Evolutionary conservation across 2,329 filamentous ascomycete genomes (phyloP).

Genomic region (Penicillium sp.): DNA sequence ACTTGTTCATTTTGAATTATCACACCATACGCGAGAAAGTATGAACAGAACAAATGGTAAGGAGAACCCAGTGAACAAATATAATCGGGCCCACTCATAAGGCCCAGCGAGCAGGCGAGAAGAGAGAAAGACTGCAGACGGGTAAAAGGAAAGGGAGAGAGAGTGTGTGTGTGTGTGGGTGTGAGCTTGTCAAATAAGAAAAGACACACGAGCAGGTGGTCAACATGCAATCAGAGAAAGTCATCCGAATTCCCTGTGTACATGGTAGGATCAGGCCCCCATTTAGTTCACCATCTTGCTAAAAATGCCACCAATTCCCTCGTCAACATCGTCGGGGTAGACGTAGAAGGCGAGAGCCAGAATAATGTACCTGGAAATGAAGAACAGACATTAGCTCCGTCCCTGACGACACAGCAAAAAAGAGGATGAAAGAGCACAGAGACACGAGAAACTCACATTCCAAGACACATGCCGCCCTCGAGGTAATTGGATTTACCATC

Average conservation of each 20-base stretch:
- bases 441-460: slow-evolving; percentile 40
- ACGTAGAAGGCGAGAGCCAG: slow-evolving; percentile 46
- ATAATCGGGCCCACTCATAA: too few species aligned
- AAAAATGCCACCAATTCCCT: slow-evolving; percentile 16
- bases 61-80: too few species aligned
- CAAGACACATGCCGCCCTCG: slow-evolving; percentile 66
- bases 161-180: too few species aligned
- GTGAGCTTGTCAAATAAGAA: too few species aligned
- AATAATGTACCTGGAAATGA: slow-evolving; percentile 33
- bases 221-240: neutral
- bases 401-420: slow-evolving; percentile 3
- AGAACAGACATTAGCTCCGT: neutral
- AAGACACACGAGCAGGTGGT: too few species aligned
- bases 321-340: slow-evolving; percentile 39
- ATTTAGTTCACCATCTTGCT: slow-evolving; percentile 11
- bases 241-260: neutral
- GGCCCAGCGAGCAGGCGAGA: too few species aligned
- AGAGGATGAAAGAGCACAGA: neutral
- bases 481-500: slow-evolving; percentile 82
- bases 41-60: too few species aligned
- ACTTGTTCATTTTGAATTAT: too few species aligned
- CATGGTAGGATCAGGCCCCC: neutral
- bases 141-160: too few species aligned
- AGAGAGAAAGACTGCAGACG: too few species aligned
- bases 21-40: too few species aligned